These are phyloP conservation scores for Aspergillus leporis DNA, from an alignment of 495 filamentous ascomycete species.

Conservation along the genomic window DNA sequence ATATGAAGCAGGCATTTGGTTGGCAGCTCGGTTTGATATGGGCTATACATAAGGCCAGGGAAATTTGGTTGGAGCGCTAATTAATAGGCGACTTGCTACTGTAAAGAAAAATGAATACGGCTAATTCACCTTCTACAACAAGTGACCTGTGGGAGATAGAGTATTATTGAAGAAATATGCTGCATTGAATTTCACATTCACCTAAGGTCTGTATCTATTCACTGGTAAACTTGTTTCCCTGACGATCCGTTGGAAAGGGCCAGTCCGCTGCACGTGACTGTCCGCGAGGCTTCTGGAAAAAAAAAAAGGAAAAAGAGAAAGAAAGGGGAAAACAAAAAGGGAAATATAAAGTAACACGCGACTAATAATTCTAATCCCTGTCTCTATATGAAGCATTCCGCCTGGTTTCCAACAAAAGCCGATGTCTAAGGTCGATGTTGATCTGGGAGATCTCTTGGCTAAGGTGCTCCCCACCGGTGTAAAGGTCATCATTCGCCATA, in stretches of 20 bases:
- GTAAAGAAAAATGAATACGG: too few relatives aligned
- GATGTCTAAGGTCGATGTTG: slow-evolving; percentile 37
- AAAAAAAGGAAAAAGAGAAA: slow-evolving; percentile 1
- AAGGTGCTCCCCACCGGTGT: slow-evolving; percentile 67
- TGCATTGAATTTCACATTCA: too few relatives aligned
- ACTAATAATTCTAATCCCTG: slow-evolving; percentile 4
- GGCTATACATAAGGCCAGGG: too few relatives aligned
- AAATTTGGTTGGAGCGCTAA: too few relatives aligned
- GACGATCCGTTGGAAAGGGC: slow-evolving; percentile 2
- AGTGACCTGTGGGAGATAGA: too few relatives aligned
- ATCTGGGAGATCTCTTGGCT: slow-evolving; percentile 57
- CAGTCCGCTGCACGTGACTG: slow-evolving; percentile 14
- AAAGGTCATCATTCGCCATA: slow-evolving; percentile 76
- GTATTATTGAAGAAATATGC: too few relatives aligned
- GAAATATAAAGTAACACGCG: slow-evolving; percentile 6
- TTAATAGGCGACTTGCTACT: too few relatives aligned
- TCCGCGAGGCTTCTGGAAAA: slow-evolving; percentile 5
- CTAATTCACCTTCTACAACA: too few relatives aligned
- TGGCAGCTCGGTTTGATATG: too few relatives aligned
- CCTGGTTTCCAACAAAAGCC: slow-evolving; percentile 9
- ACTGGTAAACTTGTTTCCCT: too few relatives aligned
- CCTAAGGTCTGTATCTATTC: too few relatives aligned
- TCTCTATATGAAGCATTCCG: slow-evolving; percentile 4
- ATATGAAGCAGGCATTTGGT: too few relatives aligned
- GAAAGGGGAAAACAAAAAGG: slow-evolving; percentile 3